Base-by-base conservation (phyloP, 179 eudicot species). In the Carnegiea gigantea region DNA sequence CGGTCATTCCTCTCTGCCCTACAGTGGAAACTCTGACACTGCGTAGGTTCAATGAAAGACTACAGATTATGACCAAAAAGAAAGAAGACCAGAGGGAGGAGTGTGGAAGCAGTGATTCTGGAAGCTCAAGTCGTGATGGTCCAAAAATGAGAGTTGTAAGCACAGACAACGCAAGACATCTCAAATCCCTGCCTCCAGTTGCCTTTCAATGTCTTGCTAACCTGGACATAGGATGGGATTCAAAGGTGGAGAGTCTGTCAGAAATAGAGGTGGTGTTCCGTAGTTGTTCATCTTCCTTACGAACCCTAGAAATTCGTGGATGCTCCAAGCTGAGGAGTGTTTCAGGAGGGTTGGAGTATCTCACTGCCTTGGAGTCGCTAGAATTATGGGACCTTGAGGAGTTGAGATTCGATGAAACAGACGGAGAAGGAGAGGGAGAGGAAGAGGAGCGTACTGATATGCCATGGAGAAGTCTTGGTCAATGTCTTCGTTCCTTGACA, bases 381-480 rank as follows among this genome's bases (percentile, higher is more conserved):
- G 4, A 3, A 4, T 20, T 79, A 38, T 0, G 0, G 15, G 2
- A 1, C n/a, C 30, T 36, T 18, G 44, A 13, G 6, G 21, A 1
- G 5, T 15, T 79, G 38, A n/a, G 8, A 44, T 57, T 76, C 44
- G 14, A 33, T 6, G 48, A 80, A 51, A 51, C 17, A 51, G 57
- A 51, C 3, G 57, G 15, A 38, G 12, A 9, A 3, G 44, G 33
- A 59, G 6, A 43, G 0, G 30, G 30, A 11, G 9, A 49, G 7
- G n/a, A 60, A 6, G 65, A 15, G 15, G 78, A 62, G 0, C 1
- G 57, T 51, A 11, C 9, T 0, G 77, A 30, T n/a, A 70, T 26
- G 70, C 81, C 81, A n/a, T 78, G 85, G 85, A 46, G 30, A 65
- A n/a, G 46, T 59, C 76, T 83, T 53, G 13, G 67, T 53, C 75